Conservation (phyloP, 2,329 filamentous ascomycete genomes). For the Fusarium drepaniforme region DNA sequence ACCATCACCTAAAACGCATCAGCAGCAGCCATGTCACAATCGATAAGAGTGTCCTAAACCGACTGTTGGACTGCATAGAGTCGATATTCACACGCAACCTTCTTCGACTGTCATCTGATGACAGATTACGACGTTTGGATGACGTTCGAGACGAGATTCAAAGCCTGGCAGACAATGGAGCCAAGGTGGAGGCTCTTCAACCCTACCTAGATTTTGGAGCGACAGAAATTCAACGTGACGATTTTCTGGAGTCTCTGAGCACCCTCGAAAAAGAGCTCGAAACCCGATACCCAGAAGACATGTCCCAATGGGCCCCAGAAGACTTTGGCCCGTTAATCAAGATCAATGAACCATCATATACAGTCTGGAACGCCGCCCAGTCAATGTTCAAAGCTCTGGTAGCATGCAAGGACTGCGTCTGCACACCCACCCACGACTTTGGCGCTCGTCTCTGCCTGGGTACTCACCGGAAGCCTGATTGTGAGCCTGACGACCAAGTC, state of each 20-base stretch:
- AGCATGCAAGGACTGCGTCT: conserved; percentile 4
- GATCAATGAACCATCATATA: conserved; percentile 15
- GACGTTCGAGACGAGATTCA: neutral
- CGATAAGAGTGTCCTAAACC: neutral
- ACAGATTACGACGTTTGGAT: neutral
- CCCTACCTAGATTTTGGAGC: conserved; percentile 1
- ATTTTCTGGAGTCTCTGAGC: neutral
- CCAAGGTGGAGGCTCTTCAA: neutral
- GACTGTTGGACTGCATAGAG: neutral
- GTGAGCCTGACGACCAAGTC: neutral
- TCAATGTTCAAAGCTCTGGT: conserved; percentile 19
- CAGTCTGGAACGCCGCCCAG: conserved; percentile 9
- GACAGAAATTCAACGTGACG: neutral
- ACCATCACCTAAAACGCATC: neutral
- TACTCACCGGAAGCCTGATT: conserved; percentile 11
- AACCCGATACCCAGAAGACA: conserved; percentile 9
- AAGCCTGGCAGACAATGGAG: neutral
- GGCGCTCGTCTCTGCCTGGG: conserved; percentile 9
- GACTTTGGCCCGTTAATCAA: neutral
- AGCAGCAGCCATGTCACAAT: neutral
- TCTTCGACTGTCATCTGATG: neutral
- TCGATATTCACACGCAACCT: neutral
- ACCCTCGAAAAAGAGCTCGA: conserved; percentile 4
- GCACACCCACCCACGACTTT: conserved; percentile 5
- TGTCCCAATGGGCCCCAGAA: conserved; percentile 5